Evolutionary conservation across 495 filamentous ascomycete genomes (phyloP).

Genomic region (Tuber aestivum): DNA sequence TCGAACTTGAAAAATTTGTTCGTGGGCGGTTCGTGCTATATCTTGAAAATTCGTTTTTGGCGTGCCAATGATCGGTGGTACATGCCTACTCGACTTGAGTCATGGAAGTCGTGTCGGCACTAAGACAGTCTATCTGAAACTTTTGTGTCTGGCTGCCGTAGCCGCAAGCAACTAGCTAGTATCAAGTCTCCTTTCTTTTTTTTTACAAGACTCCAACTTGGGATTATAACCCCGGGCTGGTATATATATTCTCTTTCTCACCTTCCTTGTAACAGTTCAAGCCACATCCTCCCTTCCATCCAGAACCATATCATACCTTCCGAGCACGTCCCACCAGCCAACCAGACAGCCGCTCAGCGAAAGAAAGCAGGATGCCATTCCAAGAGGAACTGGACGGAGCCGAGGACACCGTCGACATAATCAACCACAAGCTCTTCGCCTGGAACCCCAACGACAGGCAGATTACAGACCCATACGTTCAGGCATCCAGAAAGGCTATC

Average conservation of each 20-base stretch:
- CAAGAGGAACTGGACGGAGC: not conserved
- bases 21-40: not conserved
- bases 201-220: not conserved
- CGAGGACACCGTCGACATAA: not conserved
- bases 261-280: not conserved
- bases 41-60: not conserved
- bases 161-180: not conserved
- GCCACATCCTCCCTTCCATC: not conserved
- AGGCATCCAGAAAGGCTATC: not conserved
- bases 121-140: not conserved
- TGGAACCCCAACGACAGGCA: not conserved
- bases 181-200: not conserved
- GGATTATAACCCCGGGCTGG: not conserved
- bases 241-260: not conserved
- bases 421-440: constrained; percentile 5
- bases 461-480: not conserved
- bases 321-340: not conserved
- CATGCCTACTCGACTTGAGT: not conserved
- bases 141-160: not conserved
- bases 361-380: not conserved
- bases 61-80: not conserved
- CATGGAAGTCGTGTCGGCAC: not conserved
- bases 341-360: not conserved
- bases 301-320: not conserved
- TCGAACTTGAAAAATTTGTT: not conserved